A percentile compares a stretch with the other conserved stretches of the same genome.
phyloP scores from a whole-genome alignment of 495 filamentous ascomycete species.

The Xylaria nigripes region DNA sequence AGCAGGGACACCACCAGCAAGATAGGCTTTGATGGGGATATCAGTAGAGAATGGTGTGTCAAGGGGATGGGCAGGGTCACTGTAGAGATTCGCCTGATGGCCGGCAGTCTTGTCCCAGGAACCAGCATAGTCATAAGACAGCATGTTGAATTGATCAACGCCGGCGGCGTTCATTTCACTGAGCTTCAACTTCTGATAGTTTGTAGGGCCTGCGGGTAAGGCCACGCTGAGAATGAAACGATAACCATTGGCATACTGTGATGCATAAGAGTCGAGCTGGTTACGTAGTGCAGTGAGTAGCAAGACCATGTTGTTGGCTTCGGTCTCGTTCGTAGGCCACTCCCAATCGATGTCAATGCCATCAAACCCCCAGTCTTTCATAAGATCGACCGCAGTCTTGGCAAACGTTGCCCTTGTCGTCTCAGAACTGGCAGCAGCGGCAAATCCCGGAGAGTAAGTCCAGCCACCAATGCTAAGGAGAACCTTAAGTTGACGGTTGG shows the following conservation, averaged over 20 bases:
- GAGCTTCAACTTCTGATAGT: slow-evolving; percentile 63
- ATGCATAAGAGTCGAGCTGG: slow-evolving; percentile 57
- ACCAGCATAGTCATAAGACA: slow-evolving; percentile 68
- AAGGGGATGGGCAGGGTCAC: slow-evolving; percentile 37
- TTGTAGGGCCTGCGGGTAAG: slow-evolving; percentile 45
- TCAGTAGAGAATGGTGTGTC: slow-evolving; percentile 63
- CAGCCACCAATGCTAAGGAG: slow-evolving; percentile 85
- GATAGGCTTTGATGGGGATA: slow-evolving; percentile 60
- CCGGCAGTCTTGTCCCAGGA: slow-evolving; percentile 58
- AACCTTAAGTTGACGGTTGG: slow-evolving; percentile 76
- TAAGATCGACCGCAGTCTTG: slow-evolving; percentile 49
- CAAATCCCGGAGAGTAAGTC: slow-evolving; percentile 78
- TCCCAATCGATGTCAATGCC: slow-evolving; percentile 45
- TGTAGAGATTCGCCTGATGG: slow-evolving; percentile 71
- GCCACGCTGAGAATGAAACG: slow-evolving; percentile 75
- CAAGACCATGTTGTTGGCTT: slow-evolving; percentile 65
- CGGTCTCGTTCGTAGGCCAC: slow-evolving; percentile 45
- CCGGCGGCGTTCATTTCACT: slow-evolving; percentile 51
- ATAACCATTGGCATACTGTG: slow-evolving; percentile 35
- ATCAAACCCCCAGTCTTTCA: slow-evolving; percentile 53
- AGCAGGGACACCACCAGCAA: slow-evolving; percentile 50
- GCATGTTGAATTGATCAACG: slow-evolving; percentile 82
- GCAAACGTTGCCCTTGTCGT: slow-evolving; percentile 56
- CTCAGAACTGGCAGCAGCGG: slow-evolving; percentile 53
- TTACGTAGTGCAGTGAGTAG: slow-evolving; percentile 59